Evolutionary conservation across 1,284 basidiomycete genomes (phyloP).

Genomic region (Tilletia setariae): DNA sequence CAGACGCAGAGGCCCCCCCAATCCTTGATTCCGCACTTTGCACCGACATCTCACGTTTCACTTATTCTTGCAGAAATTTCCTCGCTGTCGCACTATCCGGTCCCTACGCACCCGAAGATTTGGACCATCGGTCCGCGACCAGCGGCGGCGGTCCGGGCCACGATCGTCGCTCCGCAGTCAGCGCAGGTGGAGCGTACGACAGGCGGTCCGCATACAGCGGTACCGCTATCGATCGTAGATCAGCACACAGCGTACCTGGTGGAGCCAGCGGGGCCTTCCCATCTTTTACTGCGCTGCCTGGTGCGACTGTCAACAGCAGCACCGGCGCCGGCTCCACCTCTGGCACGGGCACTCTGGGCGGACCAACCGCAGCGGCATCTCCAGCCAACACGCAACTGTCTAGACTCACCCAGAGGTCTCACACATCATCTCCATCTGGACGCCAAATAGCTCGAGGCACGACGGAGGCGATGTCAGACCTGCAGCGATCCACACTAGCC

Average conservation of each 20-base stretch:
- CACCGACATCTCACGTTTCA: not conserved
- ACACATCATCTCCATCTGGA: not conserved
- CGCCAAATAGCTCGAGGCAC: not conserved
- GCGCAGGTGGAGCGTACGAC: not conserved
- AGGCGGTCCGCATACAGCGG: not conserved
- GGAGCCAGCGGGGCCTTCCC: too few relatives aligned
- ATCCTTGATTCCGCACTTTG: not conserved
- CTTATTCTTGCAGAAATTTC: slow-evolving; percentile 3
- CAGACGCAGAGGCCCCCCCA: not conserved
- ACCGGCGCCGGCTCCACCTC: too few relatives aligned
- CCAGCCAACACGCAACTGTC: too few relatives aligned
- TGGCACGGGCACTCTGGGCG: too few relatives aligned
- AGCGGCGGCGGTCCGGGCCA: not conserved
- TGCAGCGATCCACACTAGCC: not conserved
- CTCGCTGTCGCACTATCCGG: not conserved
- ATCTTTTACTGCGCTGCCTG: too few relatives aligned
- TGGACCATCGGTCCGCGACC: not conserved
- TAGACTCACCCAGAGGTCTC: not conserved
- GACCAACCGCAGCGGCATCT: too few relatives aligned
- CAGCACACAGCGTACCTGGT: not conserved
- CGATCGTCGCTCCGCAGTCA: not conserved
- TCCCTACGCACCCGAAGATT: slow-evolving; percentile 1
- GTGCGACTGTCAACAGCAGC: too few relatives aligned
- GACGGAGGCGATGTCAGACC: not conserved
- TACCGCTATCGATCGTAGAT: too few relatives aligned